Conservation (phyloP, 495 filamentous ascomycete genomes). For the Trichodelitschia bisporula region DNA sequence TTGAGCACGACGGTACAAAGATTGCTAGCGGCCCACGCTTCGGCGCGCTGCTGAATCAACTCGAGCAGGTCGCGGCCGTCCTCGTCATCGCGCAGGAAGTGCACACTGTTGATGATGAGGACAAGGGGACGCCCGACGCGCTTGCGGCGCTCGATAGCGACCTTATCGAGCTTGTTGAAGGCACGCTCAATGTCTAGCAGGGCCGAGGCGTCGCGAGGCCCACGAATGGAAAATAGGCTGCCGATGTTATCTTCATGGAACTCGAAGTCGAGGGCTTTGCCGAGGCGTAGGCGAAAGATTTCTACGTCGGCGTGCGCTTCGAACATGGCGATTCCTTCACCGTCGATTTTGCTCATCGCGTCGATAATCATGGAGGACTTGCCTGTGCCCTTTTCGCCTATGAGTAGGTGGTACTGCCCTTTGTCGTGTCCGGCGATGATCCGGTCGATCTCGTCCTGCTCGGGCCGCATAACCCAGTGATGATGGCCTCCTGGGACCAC, state of each 20-base stretch:
- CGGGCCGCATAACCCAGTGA: constrained; percentile 60
- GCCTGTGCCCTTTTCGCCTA: constrained; percentile 89
- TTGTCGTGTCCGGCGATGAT: constrained; percentile 43
- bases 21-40: constrained; percentile 80
- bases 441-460: constrained; percentile 52
- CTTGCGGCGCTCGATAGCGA: constrained; percentile 39
- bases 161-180: constrained; percentile 93
- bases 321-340: constrained; percentile 72
- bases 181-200: constrained; percentile 86
- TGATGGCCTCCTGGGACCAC: constrained; percentile 28
- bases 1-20: constrained; percentile 81
- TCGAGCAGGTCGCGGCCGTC: constrained; percentile 80
- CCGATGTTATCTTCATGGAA: constrained; percentile 87
- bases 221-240: constrained; percentile 77
- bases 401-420: constrained; percentile 79
- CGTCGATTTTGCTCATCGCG: constrained; percentile 75
- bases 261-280: constrained; percentile 85
- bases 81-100: constrained; percentile 74
- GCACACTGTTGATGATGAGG: constrained; percentile 75
- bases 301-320: constrained; percentile 89
- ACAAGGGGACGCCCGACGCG: constrained; percentile 42
- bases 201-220: constrained; percentile 73
- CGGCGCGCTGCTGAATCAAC: constrained; percentile 82
- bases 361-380: constrained; percentile 91
- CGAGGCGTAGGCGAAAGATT: constrained; percentile 77